A percentile compares a stretch with the other conserved stretches of the same genome.
Conservation (phyloP, 805 yeast genomes). For the Cyberlindnera suaveolens region DNA sequence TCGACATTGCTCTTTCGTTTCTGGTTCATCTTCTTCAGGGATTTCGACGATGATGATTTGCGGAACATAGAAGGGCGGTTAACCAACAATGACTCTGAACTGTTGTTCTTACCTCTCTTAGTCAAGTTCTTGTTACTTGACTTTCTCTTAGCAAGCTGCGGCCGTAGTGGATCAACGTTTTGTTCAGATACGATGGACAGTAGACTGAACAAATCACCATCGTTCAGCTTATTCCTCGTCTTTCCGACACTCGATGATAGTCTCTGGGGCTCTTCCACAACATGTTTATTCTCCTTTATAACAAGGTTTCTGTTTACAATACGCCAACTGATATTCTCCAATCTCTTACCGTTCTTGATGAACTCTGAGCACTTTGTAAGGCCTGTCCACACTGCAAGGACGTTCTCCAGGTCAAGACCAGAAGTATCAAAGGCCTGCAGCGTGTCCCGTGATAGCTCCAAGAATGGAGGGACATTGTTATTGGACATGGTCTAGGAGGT, state of each 20-base stretch:
- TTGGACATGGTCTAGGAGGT: constrained; percentile 5
- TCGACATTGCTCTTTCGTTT: constrained; percentile 13
- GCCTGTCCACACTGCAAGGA: constrained; percentile 37
- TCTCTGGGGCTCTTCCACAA: background rate
- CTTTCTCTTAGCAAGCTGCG: constrained; percentile 16
- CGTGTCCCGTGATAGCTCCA: constrained; percentile 23
- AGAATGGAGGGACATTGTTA: constrained; percentile 24
- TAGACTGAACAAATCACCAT: constrained; percentile 22
- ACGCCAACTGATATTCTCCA: constrained; percentile 28
- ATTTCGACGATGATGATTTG: constrained; percentile 22
- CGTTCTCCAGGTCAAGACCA: constrained; percentile 32
- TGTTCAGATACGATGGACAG: constrained; percentile 24
- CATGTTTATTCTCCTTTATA: constrained; percentile 1
- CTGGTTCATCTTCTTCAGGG: constrained; percentile 18
- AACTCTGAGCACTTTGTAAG: constrained; percentile 25
- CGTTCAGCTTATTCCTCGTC: constrained; percentile 19
- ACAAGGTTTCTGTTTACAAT: constrained; percentile 25
- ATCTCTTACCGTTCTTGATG: constrained; percentile 24
- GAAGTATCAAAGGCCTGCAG: constrained; percentile 21
- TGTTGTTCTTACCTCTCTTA: constrained; percentile 7
- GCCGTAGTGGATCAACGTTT: constrained; percentile 12
- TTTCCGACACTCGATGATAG: constrained; percentile 5
- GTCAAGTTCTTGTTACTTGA: constrained; percentile 16
- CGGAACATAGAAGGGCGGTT: constrained; percentile 17
- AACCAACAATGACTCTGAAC: constrained; percentile 10